Base-by-base conservation (phyloP, 371 early-diverging fungal genomes). In the Mucor mucedo region DNA sequence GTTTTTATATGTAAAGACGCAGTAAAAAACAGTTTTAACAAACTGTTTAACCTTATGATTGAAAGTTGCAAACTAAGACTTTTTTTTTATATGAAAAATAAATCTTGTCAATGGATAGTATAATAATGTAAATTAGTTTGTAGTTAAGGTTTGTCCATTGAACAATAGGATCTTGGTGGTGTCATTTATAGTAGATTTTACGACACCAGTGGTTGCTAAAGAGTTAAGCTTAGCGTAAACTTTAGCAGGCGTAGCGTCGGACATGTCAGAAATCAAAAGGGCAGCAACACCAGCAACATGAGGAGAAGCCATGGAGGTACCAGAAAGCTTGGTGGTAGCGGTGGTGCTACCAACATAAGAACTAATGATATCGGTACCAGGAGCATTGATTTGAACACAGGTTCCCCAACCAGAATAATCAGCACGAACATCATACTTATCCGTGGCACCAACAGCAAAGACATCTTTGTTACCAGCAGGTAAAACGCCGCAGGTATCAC, bases 201-300 rank as follows among this genome's bases (percentile, higher is more conserved):
- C 48, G 40, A 13, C 21, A 28, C 47, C 42, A 13, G 41, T 35
- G 1, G 78, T 74, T 9, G 75, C 50, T 29, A 59, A 40, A 2
- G 50, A 50, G 0, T 55, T 64, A 3, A 80, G 16, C 3, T 61
- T 63, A 2, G 61, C 56, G 52, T 77, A 80, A 1, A 80, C 21
- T 2, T 54, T 42, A 13, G 70, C 60, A 38, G 80, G 74, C n/a
- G 71, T 64, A 32, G 73, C 50, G 16, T 53, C 52, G 8, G 47
- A 40, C 28, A 74, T 10, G 3, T 63, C 21, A 29, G 60, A 60
- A 0, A 76, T 72, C 41, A 81, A 53, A 33, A 75, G 50, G 49
- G 93, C 92, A 64, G 89, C 85, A 47, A 88, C 82, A 63, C 94
- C 95, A 57, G 94, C 82, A 16, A 89, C 90, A 72, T 93, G 94